These are phyloP conservation scores for Spongiforma sp. DNA, from an alignment of 1,284 basidiomycete species.

Conservation along the genomic window DNA sequence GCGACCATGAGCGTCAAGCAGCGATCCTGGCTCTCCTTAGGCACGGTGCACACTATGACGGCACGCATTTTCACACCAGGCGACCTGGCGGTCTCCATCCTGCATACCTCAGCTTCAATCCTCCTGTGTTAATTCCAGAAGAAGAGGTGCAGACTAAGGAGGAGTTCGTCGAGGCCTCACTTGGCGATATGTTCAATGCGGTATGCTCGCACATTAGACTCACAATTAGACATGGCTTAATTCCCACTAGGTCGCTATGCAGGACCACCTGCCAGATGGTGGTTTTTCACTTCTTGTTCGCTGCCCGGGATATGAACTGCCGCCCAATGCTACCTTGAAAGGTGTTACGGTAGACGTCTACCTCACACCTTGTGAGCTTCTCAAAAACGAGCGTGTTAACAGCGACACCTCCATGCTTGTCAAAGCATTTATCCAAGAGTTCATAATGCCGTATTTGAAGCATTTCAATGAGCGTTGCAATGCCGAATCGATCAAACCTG, in stretches of 20 bases:
- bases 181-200: not conserved
- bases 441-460: not conserved
- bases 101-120: not conserved
- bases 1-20: not conserved
- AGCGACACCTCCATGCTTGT: not conserved
- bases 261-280: not conserved
- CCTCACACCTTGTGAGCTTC: not conserved
- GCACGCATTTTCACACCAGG: not conserved
- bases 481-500: not conserved
- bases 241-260: not conserved
- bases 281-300: not conserved
- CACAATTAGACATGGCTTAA: no score
- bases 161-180: not conserved
- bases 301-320: not conserved
- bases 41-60: not conserved
- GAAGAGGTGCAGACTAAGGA: not conserved
- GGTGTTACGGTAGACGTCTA: not conserved
- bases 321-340: not conserved
- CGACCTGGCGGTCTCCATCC: not conserved
- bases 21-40: not conserved
- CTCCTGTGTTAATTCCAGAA: not conserved
- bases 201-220: not conserved
- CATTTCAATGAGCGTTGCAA: not conserved
- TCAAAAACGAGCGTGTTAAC: not conserved
- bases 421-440: not conserved